Conservation (phyloP, 2,329 filamentous ascomycete species). For the Fusarium lyarnte region DNA sequence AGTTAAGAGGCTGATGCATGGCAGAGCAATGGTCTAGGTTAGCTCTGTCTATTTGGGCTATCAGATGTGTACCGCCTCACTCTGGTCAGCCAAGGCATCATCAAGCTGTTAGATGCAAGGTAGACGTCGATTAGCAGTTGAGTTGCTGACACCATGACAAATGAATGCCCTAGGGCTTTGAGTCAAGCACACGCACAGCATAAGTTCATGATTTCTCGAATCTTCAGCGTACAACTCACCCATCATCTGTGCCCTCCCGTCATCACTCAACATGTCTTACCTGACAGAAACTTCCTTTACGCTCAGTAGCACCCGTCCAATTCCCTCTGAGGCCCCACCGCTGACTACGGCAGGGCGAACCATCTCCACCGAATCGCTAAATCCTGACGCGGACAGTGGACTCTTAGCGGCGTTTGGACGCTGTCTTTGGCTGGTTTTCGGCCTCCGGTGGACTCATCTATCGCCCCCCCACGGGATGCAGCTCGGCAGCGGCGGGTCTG, state of each 20-base stretch:
- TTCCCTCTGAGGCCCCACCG: conserved; percentile 27
- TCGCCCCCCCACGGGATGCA: conserved; percentile 28
- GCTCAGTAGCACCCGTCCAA: background rate
- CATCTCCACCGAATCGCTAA: conserved; percentile 35
- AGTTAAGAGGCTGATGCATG: conserved; percentile 14
- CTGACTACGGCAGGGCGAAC: conserved; percentile 39
- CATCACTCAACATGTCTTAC: background rate
- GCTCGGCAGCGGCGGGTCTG: conserved; percentile 23
- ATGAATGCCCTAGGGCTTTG: background rate
- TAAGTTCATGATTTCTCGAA: background rate
- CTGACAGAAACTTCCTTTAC: background rate
- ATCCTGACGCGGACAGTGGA: conserved; percentile 21
- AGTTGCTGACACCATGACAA: conserved; percentile 9
- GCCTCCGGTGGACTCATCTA: conserved; percentile 17
- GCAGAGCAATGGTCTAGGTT: conserved; percentile 20
- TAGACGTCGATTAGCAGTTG: background rate
- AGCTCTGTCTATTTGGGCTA: background rate
- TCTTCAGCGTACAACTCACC: background rate
- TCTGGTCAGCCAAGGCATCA: conserved; percentile 12
- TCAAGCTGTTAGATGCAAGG: background rate
- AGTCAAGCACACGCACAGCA: background rate
- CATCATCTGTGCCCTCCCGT: background rate
- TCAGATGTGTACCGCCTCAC: conserved; percentile 30
- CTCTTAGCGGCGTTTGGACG: conserved; percentile 8
- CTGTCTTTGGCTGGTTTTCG: conserved; percentile 17